Percentiles rank a stretch among this genome's conserved stretches.
Conservation (phyloP, 2,329 filamentous ascomycete genomes). For the Hortaea werneckii region DNA sequence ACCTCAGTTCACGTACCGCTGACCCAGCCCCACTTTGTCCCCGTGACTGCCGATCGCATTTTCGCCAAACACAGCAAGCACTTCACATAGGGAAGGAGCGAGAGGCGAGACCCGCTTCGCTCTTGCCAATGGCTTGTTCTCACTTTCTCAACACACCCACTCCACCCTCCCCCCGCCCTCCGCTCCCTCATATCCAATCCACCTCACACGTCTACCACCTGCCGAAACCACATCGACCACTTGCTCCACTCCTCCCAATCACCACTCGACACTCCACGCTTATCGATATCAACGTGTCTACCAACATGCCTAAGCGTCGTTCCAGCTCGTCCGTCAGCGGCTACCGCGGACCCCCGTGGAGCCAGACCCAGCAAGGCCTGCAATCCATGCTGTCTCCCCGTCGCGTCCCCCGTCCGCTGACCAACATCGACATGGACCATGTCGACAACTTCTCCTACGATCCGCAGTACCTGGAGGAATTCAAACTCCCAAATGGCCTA, state of each 20-base stretch:
- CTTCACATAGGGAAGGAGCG: background rate
- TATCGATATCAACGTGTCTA: background rate
- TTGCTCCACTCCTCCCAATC: background rate
- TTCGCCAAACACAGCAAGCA: background rate
- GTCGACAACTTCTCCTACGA: constrained; percentile 27
- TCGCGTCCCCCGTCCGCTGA: constrained; percentile 12
- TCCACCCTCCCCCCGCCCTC: background rate
- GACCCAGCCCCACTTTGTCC: background rate
- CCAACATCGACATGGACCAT: constrained; percentile 9
- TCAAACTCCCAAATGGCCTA: constrained; percentile 29
- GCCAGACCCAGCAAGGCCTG: constrained; percentile 15
- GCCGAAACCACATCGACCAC: background rate
- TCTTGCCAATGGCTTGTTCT: background rate
- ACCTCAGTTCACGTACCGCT: background rate
- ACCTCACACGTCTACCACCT: background rate
- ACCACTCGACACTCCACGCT: background rate
- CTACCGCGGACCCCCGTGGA: background rate
- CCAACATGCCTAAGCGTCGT: background rate
- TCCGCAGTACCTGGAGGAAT: constrained; percentile 27
- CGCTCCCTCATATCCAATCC: background rate
- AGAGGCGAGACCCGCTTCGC: background rate
- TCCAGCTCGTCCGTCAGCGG: background rate
- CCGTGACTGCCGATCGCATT: background rate
- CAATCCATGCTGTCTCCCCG: constrained; percentile 11
- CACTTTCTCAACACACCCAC: background rate